Evolutionary conservation across 2,329 filamentous ascomycete species (phyloP), one percentile per base, ranked within the genome.

Genomic region (Orbilia quercus): DNA sequence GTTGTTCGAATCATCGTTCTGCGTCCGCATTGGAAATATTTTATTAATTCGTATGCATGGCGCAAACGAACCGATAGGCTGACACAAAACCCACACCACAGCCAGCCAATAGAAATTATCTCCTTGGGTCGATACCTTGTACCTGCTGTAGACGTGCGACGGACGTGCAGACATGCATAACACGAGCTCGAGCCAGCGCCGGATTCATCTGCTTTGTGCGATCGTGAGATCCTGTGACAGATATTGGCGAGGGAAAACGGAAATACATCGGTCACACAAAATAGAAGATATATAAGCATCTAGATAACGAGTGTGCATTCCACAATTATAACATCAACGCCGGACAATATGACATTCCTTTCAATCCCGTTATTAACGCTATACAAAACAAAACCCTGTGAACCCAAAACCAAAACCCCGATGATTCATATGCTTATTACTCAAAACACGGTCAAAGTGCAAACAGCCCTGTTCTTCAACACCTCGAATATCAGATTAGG

Each of bases 401-500:
- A 64, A 22, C 51, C 59, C 36, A 16, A 31, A 25, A 22, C 45
- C 58, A 45, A 23, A 22, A 45, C 44, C 22, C 40, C 34, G 14
- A 57, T 42, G 36, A 44, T 57, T 44, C 53, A 42, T 28, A 42
- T 31, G 16, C 6, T n/a, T 23, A 18, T 16, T 50, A 44, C 66
- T 86, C 80, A 96, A 82, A 93, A 96, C 22, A 96, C 88, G 7
- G 94, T 98, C 80, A 98, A 84, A 23, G 91, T 90, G 80, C 92
- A 96, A 22, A 99, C 91, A 74, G 88, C 89, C 2, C 91, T 92
- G 79, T 96, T 97, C 87, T 91, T 93, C 80, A 98, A 82, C 25
- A 99, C 94, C 82, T 99, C 95, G 82, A 99, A 98, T 50, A 97
- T 88, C 80, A 98, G 82, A 0, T 95, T 94, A 0, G 95, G 94